Conservation (phyloP, 306 rosid genomes). For the Neltuma alba region DNA sequence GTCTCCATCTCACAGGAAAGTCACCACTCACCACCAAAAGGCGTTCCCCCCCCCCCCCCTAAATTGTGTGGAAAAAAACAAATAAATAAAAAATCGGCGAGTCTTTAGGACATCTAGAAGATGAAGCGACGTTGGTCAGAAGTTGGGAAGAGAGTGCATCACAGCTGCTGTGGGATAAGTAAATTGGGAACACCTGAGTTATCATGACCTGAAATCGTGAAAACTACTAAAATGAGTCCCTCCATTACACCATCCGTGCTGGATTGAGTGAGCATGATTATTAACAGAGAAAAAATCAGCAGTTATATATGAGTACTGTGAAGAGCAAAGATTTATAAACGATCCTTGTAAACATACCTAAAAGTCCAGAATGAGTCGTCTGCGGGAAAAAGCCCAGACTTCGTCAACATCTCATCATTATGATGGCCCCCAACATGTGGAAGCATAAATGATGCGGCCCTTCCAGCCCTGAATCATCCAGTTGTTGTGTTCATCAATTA, state of each 20-base stretch:
- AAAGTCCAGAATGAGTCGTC: not conserved
- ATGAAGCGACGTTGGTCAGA: slow-evolving; percentile 15
- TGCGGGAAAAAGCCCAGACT: not conserved
- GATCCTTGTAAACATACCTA: slow-evolving; percentile 24
- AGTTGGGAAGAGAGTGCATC: slow-evolving; percentile 16
- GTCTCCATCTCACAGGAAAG: not conserved
- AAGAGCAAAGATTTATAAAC: not conserved
- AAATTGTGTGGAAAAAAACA: not conserved
- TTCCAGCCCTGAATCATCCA: slow-evolving; percentile 94
- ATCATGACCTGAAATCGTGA: slow-evolving; percentile 32
- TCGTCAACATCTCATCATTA: slow-evolving; percentile 14
- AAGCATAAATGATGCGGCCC: slow-evolving; percentile 70
- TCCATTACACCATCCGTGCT: not conserved
- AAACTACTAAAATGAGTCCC: slow-evolving; percentile 11
- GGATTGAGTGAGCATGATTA: not conserved
- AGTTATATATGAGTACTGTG: not conserved
- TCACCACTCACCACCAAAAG: not conserved
- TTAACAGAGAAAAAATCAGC: not conserved
- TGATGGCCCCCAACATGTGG: slow-evolving; percentile 76
- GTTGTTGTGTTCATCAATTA: slow-evolving; percentile 57
- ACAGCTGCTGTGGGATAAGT: slow-evolving; percentile 1
- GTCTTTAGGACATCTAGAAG: not conserved
- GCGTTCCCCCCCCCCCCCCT: no score
- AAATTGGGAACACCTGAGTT: slow-evolving; percentile 1
- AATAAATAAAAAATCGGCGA: not conserved